phyloP scores from a whole-genome alignment of 768 basidiomycete species.

The Dendrothele bispora region DNA sequence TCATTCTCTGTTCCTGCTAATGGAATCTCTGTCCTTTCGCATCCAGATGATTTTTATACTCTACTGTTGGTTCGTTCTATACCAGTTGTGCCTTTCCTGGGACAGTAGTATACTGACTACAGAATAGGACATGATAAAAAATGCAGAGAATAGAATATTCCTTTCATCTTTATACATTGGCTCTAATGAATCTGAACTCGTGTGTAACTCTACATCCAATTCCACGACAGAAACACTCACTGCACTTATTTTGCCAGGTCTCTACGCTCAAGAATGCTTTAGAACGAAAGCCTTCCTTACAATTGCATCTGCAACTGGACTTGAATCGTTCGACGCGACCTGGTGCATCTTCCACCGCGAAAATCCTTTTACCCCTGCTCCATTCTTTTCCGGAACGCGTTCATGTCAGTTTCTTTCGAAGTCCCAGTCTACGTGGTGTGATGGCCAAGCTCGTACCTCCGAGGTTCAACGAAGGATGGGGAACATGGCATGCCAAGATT shows the following conservation, averaged over 20 bases:
- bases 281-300: conserved; percentile 54
- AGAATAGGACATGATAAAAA: conserved; percentile 67
- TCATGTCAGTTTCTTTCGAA: conserved; percentile 80
- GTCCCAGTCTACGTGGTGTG: conserved; percentile 78
- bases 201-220: conserved; percentile 36
- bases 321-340: conserved; percentile 77
- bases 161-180: conserved; percentile 92
- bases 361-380: conserved; percentile 70
- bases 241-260: conserved; percentile 50
- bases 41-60: conserved; percentile 60
- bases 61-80: conserved; percentile 50
- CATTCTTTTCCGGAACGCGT: conserved; percentile 71
- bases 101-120: neutral
- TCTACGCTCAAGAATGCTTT: conserved; percentile 64
- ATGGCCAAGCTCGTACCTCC: conserved; percentile 81
- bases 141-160: conserved; percentile 80
- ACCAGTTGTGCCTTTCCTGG: neutral
- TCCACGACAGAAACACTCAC: conserved; percentile 1
- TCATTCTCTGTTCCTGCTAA: conserved; percentile 43
- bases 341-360: conserved; percentile 66
- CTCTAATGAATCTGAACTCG: conserved; percentile 74
- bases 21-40: conserved; percentile 52
- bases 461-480: conserved; percentile 97
- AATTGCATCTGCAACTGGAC: conserved; percentile 76
- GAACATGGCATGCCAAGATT: conserved; percentile 96